phyloP scores from a whole-genome alignment of 768 basidiomycete species.

The Rhizopogon sp. region DNA sequence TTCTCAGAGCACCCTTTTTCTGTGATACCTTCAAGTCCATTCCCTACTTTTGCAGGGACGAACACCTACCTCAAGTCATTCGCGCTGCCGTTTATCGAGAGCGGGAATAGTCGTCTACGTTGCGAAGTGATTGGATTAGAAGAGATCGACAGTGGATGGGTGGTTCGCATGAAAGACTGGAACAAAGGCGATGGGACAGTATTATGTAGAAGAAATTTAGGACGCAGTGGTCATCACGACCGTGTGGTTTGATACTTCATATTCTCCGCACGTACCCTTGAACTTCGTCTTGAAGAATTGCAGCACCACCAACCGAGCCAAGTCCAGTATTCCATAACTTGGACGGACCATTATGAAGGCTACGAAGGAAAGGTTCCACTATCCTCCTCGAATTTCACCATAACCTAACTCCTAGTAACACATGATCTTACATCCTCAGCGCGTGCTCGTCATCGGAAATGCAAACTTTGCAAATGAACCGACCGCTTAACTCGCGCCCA shows the following conservation, averaged over 20 bases:
- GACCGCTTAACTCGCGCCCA: too few relatives aligned
- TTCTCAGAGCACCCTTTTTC: too few relatives aligned
- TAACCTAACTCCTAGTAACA: too few relatives aligned
- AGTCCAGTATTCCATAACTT: slow-evolving; percentile 38
- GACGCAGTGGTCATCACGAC: slow-evolving; percentile 43
- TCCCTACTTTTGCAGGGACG: slow-evolving; percentile 17
- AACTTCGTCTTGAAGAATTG: slow-evolving; percentile 35
- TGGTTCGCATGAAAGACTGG: slow-evolving; percentile 34
- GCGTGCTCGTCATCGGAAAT: too few relatives aligned
- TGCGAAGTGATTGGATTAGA: slow-evolving; percentile 36
- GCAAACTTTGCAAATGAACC: too few relatives aligned
- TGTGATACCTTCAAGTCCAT: neutral
- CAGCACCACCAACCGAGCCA: slow-evolving; percentile 24
- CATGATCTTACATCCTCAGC: too few relatives aligned
- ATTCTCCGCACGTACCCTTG: slow-evolving; percentile 33
- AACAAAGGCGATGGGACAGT: slow-evolving; percentile 15
- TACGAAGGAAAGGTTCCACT: slow-evolving; percentile 28
- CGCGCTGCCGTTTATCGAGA: slow-evolving; percentile 16
- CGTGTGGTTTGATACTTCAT: slow-evolving; percentile 41
- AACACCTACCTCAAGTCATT: slow-evolving; percentile 22
- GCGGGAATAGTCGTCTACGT: slow-evolving; percentile 33
- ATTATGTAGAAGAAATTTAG: slow-evolving; percentile 33
- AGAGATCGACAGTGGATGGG: slow-evolving; percentile 37
- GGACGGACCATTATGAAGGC: slow-evolving; percentile 30
- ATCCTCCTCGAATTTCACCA: too few relatives aligned